These are phyloP conservation scores for Hyphodiscus hymeniophilus DNA, from an alignment of 495 filamentous ascomycete genomes.

Conservation along the genomic window DNA sequence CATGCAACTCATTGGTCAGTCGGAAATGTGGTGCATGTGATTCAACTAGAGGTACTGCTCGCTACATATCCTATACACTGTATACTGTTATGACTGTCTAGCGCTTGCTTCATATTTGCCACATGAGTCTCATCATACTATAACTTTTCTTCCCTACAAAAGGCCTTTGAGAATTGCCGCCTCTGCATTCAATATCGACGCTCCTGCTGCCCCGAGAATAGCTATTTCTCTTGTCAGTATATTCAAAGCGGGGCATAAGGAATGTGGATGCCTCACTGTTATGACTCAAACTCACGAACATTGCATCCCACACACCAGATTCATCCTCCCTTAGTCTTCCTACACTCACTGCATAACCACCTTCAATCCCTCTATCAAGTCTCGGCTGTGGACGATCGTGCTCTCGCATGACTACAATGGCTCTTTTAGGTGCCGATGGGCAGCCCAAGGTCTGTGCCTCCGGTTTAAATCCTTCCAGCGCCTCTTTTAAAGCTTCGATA, in stretches of 20 bases:
- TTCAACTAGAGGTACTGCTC: too few relatives aligned
- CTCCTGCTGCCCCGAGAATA: conserved; percentile 90
- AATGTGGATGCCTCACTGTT: conserved; percentile 54
- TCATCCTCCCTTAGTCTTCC: conserved; percentile 67
- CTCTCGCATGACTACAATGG: conserved; percentile 75
- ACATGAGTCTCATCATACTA: too few relatives aligned
- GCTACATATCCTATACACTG: too few relatives aligned
- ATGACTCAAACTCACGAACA: conserved; percentile 76
- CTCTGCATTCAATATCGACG: conserved; percentile 90
- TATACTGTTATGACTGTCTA: too few relatives aligned
- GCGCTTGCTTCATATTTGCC: too few relatives aligned
- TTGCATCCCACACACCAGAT: conserved; percentile 71
- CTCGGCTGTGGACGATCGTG: conserved; percentile 77
- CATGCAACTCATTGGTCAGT: too few relatives aligned
- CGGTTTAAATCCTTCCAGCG: conserved; percentile 62
- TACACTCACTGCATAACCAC: conserved; percentile 75
- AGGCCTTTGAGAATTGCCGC: conserved; percentile 88
- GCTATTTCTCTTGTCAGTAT: conserved; percentile 46
- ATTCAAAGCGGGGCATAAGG: neutral
- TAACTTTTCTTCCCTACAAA: too few relatives aligned
- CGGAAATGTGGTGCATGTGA: too few relatives aligned
- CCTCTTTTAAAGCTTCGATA: conserved; percentile 60
- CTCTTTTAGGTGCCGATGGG: conserved; percentile 63
- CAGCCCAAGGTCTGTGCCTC: conserved; percentile 68
- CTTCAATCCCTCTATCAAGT: conserved; percentile 65